These are phyloP conservation scores for Coniferiporia sulphurascens DNA, from an alignment of 1,284 basidiomycete genomes.

Conservation along the genomic window DNA sequence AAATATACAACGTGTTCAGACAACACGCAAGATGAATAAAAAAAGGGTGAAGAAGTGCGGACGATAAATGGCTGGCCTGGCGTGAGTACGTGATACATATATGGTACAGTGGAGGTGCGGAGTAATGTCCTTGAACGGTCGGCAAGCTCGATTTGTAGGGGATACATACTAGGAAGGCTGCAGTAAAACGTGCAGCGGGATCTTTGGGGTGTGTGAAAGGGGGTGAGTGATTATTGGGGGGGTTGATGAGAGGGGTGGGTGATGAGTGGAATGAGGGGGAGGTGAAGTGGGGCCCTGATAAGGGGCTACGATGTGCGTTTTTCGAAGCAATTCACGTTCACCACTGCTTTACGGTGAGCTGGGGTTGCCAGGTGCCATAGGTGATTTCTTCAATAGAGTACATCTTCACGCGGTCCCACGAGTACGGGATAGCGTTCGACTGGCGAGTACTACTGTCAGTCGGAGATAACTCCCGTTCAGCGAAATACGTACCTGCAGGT, in stretches of 20 bases:
- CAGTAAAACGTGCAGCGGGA: too few relatives aligned
- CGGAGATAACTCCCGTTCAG: conserved; percentile 11
- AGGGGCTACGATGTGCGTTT: background rate
- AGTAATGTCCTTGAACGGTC: too few relatives aligned
- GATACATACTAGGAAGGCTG: too few relatives aligned
- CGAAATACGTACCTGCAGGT: conserved; percentile 50
- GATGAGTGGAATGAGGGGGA: background rate
- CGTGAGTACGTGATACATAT: too few relatives aligned
- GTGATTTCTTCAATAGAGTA: conserved; percentile 68
- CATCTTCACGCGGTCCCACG: conserved; percentile 64
- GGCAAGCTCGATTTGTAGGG: too few relatives aligned
- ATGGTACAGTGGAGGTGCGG: too few relatives aligned
- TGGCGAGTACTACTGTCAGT: conserved; percentile 23
- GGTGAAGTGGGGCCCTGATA: background rate
- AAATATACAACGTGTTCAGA: background rate
- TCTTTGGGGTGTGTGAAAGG: too few relatives aligned
- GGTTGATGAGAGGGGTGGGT: too few relatives aligned
- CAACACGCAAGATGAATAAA: background rate
- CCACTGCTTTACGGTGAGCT: conserved; percentile 28
- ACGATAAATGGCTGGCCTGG: too few relatives aligned
- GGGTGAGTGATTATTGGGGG: too few relatives aligned
- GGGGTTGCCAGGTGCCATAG: conserved; percentile 64
- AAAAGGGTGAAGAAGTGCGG: background rate
- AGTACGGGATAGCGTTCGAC: conserved; percentile 62
- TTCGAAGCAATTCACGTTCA: background rate